These are phyloP conservation scores for Fraxinus xanthoxyloides DNA, from an alignment of 305 asterid species.

Conservation along the genomic window DNA sequence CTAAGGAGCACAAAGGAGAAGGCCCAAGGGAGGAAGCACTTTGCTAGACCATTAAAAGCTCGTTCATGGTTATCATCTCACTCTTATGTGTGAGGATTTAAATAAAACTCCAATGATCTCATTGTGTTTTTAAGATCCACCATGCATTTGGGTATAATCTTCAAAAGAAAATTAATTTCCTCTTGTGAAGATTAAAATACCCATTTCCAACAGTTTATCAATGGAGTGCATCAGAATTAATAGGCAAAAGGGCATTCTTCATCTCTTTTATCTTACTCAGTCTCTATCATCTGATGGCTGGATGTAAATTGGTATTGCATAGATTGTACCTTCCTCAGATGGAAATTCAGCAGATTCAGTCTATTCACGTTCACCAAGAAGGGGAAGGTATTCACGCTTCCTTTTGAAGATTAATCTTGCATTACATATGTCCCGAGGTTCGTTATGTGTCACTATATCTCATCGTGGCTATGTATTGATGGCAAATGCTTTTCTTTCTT, in stretches of 20 bases:
- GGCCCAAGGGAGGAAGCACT: no score
- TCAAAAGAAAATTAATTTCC: no score
- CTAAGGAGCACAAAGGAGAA: no score
- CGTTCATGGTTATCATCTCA: no score
- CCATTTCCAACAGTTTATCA: no score
- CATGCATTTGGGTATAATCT: no score
- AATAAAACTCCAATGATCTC: no score
- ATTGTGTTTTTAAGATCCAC: no score
- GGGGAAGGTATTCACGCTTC: slow-evolving; percentile 38
- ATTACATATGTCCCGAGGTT: neutral
- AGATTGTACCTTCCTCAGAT: slow-evolving; percentile 55
- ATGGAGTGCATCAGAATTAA: slow-evolving; percentile 1
- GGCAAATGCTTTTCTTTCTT: no score
- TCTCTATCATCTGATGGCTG: slow-evolving; percentile 17
- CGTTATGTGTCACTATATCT: neutral
- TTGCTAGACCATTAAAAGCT: no score
- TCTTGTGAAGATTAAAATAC: no score
- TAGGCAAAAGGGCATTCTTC: slow-evolving; percentile 7
- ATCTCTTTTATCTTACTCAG: slow-evolving; percentile 11
- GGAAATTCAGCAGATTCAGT: slow-evolving; percentile 51
- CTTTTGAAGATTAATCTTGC: neutral
- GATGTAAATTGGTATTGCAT: slow-evolving; percentile 19
- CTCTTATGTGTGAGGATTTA: no score
- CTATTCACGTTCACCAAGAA: slow-evolving; percentile 42
- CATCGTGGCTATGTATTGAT: neutral